Evolutionary conservation across 2,329 filamentous ascomycete genomes (phyloP), one percentile per base, ranked within the genome.

Genomic region (Chaetomium sp.): DNA sequence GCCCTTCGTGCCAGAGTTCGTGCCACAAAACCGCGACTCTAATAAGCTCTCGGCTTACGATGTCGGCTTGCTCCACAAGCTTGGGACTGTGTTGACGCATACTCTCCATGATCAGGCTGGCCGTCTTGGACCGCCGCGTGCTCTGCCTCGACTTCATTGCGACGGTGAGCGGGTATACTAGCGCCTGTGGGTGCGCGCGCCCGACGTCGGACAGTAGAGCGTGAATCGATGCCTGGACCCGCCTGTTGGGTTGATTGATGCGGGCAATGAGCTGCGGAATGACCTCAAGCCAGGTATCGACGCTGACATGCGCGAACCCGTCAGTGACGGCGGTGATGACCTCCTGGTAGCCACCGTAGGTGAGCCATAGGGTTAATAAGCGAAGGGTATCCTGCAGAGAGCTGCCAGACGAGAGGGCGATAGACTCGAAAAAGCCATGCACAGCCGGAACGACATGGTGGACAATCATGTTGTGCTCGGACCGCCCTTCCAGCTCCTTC

Each of bases 241-340:
- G 86, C 69, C 87, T 85, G 76, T 97, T 97, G 19, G 93, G 92
- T 76, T 98, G 95, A 74, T 96, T 99, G 80, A 99, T 98, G 65
- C 95, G 88, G 35, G 95, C 95, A 76, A 99, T 97, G 56, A 99
- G 83, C 74, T 99, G 95, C 38, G 95, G 95, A 69, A 98, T 97
- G 59, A 99, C 96, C 74, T 98, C 93, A 21, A 99, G 86, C 96
- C 95, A 99, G 0, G 94, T 98, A 77, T 99, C 95, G 63, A 99
- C 91, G 73, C 91, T 97, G 70, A 99, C 93, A 45, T 91, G 90
- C 0, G 90, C 85, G 69, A 97, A 96, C 5, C 96, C 95, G 74
- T 98, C 93, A 0, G 89, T 93, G 27, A 99, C 91, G 19, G 91
- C 91, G 19, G 85, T 81, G 72, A 94, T 97, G 67, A 99, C 96